phyloP scores from a whole-genome alignment of 2,329 filamentous ascomycete species.

The Fusarium tupiense region DNA sequence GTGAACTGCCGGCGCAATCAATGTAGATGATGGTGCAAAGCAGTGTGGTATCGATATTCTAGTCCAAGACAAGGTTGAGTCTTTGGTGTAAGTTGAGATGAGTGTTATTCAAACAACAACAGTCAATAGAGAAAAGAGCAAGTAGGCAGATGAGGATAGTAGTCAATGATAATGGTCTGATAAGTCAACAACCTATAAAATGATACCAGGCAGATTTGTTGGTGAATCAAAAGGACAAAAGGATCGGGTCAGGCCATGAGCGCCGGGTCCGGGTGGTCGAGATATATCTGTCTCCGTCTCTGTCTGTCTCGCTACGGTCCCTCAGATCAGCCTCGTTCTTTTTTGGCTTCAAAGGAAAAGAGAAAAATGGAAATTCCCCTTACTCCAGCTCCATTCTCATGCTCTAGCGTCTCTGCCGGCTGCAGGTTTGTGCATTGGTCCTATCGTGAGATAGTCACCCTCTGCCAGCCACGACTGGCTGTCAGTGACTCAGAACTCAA shows the following conservation, averaged over 20 bases:
- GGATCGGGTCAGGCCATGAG: conserved; percentile 19
- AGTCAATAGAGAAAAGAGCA: conserved; percentile 19
- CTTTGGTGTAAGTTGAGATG: conserved; percentile 5
- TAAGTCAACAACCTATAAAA: conserved; percentile 5
- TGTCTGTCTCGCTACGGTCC: conserved; percentile 32
- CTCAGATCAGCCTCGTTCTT: conserved; percentile 29
- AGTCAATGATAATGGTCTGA: not conserved
- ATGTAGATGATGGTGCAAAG: conserved; percentile 21
- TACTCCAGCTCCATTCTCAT: conserved; percentile 5
- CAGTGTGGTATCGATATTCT: conserved; percentile 21
- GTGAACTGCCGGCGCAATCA: not conserved
- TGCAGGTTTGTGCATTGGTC: conserved; percentile 34
- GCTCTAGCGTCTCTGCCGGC: conserved; percentile 12
- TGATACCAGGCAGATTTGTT: conserved; percentile 2
- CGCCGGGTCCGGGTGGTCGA: conserved; percentile 31
- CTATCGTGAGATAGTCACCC: conserved; percentile 38
- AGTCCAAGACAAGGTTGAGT: not conserved
- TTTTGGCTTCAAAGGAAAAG: conserved; percentile 1
- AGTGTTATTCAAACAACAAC: not conserved
- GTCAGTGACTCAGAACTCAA: conserved; percentile 39
- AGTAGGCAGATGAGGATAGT: not conserved
- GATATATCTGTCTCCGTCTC: conserved; percentile 45
- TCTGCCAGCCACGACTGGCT: conserved; percentile 39
- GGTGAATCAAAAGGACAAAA: conserved; percentile 21
- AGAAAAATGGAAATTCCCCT: conserved; percentile 10